These are phyloP conservation scores for Trichoderma atrobrunneum DNA, from an alignment of 2,329 filamentous ascomycete species.

Conservation along the genomic window DNA sequence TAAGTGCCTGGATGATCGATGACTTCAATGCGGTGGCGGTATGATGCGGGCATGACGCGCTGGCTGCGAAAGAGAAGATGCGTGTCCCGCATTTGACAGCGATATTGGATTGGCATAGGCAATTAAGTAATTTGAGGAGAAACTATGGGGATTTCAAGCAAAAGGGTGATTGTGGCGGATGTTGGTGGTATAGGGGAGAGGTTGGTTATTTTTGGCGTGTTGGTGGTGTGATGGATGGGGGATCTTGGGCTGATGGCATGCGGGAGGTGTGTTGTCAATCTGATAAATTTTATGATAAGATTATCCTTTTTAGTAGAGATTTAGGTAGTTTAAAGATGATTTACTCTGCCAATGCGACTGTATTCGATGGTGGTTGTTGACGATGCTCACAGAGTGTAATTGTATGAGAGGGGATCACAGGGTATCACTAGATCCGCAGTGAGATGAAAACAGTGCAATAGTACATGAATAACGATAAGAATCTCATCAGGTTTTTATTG, in stretches of 20 bases:
- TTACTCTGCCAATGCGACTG: neutral
- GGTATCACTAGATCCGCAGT: neutral
- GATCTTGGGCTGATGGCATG: neutral
- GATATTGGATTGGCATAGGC: neutral
- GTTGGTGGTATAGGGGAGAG: neutral
- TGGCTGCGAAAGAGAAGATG: neutral
- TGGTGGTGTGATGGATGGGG: neutral
- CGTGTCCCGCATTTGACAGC: neutral
- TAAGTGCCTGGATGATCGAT: neutral
- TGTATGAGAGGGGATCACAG: neutral
- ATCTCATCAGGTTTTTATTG: neutral
- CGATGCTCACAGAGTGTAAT: neutral
- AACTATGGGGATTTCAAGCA: neutral
- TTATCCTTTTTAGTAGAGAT: neutral
- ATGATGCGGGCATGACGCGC: conserved; percentile 19
- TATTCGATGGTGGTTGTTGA: neutral
- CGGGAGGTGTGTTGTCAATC: neutral
- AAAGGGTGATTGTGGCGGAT: conserved; percentile 3
- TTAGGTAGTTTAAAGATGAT: neutral
- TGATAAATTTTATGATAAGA: neutral
- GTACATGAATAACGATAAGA: neutral
- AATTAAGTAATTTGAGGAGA: neutral
- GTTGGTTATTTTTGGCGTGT: neutral
- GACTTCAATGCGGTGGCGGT: neutral
- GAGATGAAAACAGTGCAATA: neutral